phyloP scores from a whole-genome alignment of 2,329 filamentous ascomycete species.

The Macrophomina tecta region DNA sequence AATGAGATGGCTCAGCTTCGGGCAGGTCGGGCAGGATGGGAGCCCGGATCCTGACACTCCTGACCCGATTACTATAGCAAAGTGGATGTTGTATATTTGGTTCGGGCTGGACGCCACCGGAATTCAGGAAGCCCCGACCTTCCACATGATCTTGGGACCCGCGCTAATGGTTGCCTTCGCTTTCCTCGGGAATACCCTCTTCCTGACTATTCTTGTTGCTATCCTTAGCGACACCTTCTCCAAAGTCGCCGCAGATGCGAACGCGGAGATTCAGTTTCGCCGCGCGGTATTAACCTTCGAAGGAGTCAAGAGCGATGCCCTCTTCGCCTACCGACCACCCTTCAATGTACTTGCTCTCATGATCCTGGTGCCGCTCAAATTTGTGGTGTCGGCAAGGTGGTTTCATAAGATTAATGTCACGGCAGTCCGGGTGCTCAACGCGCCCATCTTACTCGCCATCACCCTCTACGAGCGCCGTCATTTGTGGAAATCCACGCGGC shows the following conservation, averaged over 20 bases:
- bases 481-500: constrained; percentile 63
- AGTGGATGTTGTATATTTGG: constrained; percentile 96
- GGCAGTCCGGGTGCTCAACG: constrained; percentile 74
- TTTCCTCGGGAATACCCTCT: constrained; percentile 85
- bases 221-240: constrained; percentile 86
- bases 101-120: constrained; percentile 78
- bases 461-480: constrained; percentile 72
- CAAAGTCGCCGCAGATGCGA: constrained; percentile 76
- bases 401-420: constrained; percentile 90
- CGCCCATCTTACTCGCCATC: constrained; percentile 75
- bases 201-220: constrained; percentile 86
- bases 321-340: constrained; percentile 82
- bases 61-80: constrained; percentile 69
- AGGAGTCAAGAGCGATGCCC: constrained; percentile 82
- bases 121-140: constrained; percentile 65
- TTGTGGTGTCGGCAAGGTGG: constrained; percentile 79
- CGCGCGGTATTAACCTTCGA: constrained; percentile 82
- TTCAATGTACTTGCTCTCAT: constrained; percentile 82
- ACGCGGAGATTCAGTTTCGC: constrained; percentile 83
- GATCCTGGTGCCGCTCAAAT: constrained; percentile 77
- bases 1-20: constrained; percentile 73
- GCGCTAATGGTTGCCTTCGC: constrained; percentile 82
- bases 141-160: constrained; percentile 81
- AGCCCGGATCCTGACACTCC: constrained; percentile 26
- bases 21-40: constrained; percentile 31